Conservation (phyloP, 2,329 filamentous ascomycete species). For the Ceratocystis diversiconidia region DNA sequence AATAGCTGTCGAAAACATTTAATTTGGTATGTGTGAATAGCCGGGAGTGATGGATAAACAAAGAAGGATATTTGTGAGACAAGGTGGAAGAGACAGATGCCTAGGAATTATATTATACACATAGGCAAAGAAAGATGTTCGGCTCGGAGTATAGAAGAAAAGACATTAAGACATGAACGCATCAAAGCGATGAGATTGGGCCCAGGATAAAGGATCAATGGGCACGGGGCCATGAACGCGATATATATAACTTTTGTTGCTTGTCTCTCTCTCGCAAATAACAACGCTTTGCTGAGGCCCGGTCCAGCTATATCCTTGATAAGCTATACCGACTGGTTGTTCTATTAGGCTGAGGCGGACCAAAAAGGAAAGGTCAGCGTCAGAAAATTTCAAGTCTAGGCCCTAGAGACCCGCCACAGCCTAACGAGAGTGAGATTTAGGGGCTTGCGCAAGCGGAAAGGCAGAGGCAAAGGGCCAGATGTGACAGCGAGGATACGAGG, state of each 20-base stretch:
- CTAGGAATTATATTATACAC: background rate
- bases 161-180: background rate
- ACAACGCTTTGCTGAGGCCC: background rate
- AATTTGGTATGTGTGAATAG: constrained; percentile 2
- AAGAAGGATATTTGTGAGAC: background rate
- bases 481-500: background rate
- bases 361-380: background rate
- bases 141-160: background rate
- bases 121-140: background rate
- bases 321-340: background rate
- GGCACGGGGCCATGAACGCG: background rate
- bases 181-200: background rate
- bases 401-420: background rate
- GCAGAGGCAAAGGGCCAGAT: background rate
- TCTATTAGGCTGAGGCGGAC: background rate
- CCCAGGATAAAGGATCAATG: background rate
- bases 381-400: background rate
- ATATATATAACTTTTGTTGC: background rate
- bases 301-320: constrained; percentile 6
- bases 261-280: background rate
- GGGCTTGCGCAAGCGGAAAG: background rate
- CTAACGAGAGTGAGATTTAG: constrained; percentile 1
- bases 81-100: background rate
- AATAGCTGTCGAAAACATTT: constrained; percentile 10
- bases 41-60: background rate